Evolutionary conservation across 2,329 filamentous ascomycete species (phyloP).

Genomic region (Fusarium euwallaceae): DNA sequence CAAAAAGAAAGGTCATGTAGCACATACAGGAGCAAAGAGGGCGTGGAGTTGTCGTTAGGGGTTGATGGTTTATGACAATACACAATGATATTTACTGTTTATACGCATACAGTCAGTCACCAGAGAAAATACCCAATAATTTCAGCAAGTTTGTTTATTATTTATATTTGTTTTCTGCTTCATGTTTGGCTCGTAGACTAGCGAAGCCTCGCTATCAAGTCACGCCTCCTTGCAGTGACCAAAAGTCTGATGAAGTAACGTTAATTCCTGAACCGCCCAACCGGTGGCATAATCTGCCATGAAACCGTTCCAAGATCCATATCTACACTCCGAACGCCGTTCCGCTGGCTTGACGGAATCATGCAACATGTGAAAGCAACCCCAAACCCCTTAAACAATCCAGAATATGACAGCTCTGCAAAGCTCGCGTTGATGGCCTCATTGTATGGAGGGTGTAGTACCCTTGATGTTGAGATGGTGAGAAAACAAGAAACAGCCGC

Average conservation of each 20-base stretch:
- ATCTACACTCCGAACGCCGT: constrained; percentile 34
- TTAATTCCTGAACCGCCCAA: constrained; percentile 5
- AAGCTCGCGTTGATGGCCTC: constrained; percentile 13
- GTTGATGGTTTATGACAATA: constrained; percentile 33
- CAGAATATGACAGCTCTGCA: constrained; percentile 22
- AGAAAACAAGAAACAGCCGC: constrained; percentile 27
- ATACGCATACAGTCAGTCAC: constrained; percentile 21
- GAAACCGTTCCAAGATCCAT: constrained; percentile 4
- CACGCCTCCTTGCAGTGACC: background rate
- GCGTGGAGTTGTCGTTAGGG: constrained; percentile 37
- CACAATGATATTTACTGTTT: constrained; percentile 8
- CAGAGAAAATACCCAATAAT: constrained; percentile 31
- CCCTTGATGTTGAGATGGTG: constrained; percentile 10
- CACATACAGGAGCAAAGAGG: constrained; percentile 23
- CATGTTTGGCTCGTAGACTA: constrained; percentile 12
- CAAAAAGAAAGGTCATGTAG: constrained; percentile 17
- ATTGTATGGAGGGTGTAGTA: no score
- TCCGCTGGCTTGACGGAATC: constrained; percentile 32
- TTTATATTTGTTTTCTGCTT: constrained; percentile 24
- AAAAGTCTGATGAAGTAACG: constrained; percentile 18
- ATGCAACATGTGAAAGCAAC: constrained; percentile 31
- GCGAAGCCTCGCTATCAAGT: constrained; percentile 5
- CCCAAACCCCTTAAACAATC: constrained; percentile 21
- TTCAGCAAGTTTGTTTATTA: constrained; percentile 27
- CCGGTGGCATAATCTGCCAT: constrained; percentile 23